Percentiles rank a stretch among this genome's conserved stretches.
phyloP scores from a whole-genome alignment of 305 asterid species.

The Solanum hybrid region DNA sequence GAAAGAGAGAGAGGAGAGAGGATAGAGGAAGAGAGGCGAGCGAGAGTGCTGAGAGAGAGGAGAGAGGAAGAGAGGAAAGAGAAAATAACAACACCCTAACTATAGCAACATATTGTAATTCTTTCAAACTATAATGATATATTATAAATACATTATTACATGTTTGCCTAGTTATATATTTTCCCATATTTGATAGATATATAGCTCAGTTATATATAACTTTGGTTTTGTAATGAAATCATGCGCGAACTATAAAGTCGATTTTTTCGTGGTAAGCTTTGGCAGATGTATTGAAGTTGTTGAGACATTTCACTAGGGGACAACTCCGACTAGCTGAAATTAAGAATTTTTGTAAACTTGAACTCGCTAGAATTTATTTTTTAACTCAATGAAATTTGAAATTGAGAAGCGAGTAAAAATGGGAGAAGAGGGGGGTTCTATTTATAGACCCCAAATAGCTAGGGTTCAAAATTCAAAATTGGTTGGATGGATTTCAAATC shows the following conservation, averaged over 20 bases:
- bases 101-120: not conserved
- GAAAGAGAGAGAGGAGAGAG: not conserved
- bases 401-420: not conserved
- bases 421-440: not conserved
- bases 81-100: not conserved
- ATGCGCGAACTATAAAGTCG: not conserved
- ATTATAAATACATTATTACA: too few relatives aligned
- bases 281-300: too few relatives aligned
- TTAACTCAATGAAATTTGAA: not conserved
- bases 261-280: not conserved
- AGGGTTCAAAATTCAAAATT: not conserved
- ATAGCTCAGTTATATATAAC: too few relatives aligned
- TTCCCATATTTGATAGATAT: not conserved
- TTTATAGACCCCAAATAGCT: not conserved
- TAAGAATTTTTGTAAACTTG: not conserved
- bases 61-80: not conserved
- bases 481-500: not conserved
- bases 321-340: not conserved
- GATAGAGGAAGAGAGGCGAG: not conserved
- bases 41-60: not conserved
- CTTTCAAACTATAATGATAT: not conserved
- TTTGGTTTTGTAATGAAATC: not conserved
- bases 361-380: not conserved
- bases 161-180: not conserved
- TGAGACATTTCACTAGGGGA: not conserved